Evolutionary conservation across 176 grass and related monocot genomes (phyloP).

Genomic region (Raddia guianensis): DNA sequence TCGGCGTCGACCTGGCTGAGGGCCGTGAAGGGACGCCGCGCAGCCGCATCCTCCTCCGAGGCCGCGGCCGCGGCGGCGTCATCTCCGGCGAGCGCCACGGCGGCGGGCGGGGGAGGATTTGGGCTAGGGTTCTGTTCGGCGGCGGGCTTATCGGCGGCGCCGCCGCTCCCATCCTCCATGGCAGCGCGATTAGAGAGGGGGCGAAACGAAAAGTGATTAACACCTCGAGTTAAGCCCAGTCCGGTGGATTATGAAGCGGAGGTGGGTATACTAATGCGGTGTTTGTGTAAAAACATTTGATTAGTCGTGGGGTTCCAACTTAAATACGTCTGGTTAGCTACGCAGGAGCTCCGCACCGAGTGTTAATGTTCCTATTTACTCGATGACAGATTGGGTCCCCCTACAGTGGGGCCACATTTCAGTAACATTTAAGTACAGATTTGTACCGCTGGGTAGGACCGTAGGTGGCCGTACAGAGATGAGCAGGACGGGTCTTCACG

Average conservation of each 20-base stretch:
- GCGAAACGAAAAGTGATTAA: conserved; percentile 21
- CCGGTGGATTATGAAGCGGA: background rate
- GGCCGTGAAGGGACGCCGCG: conserved; percentile 76
- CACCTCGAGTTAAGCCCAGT: conserved; percentile 29
- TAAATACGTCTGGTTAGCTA: too few species aligned
- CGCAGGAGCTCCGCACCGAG: background rate
- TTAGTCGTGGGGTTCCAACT: conserved; percentile 35
- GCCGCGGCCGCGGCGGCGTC: conserved; percentile 37
- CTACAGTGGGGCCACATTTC: background rate
- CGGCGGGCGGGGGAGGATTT: background rate
- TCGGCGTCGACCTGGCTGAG: conserved; percentile 97
- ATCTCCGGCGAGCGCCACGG: conserved; percentile 33
- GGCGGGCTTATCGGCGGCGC: conserved; percentile 56
- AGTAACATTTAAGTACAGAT: too few species aligned
- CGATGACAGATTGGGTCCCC: background rate
- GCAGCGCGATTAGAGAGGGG: conserved; percentile 24
- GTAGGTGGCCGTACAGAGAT: background rate
- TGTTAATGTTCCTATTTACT: background rate
- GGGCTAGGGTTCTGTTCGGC: conserved; percentile 52
- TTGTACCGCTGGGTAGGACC: background rate
- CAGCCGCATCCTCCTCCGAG: conserved; percentile 31
- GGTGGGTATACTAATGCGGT: background rate
- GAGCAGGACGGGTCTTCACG: background rate
- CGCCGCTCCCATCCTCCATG: conserved; percentile 78
- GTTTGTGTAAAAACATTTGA: background rate